These are phyloP conservation scores for Colletotrichum tabaci DNA, from an alignment of 2,329 filamentous ascomycete genomes.

Conservation along the genomic window DNA sequence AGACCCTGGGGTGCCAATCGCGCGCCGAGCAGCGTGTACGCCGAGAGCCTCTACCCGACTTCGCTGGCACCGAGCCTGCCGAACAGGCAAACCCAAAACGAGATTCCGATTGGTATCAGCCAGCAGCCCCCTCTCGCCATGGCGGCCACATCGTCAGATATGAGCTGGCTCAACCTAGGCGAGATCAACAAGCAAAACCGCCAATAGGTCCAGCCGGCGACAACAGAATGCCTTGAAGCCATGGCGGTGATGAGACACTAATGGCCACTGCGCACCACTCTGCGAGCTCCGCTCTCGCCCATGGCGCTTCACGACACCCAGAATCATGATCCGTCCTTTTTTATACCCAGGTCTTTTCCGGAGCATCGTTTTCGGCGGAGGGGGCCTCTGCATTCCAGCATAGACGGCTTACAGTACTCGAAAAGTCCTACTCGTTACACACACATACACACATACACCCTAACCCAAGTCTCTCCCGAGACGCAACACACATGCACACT, in stretches of 20 bases:
- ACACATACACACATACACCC: slow-evolving; percentile 9
- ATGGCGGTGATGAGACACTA: slow-evolving; percentile 38
- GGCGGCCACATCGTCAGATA: slow-evolving; percentile 72
- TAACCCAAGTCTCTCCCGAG: slow-evolving; percentile 22
- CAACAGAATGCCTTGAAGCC: slow-evolving; percentile 22
- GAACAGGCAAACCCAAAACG: slow-evolving; percentile 46
- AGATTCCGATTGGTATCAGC: slow-evolving; percentile 56
- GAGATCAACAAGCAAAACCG: slow-evolving; percentile 51
- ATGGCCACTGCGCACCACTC: slow-evolving; percentile 31
- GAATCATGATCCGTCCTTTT: slow-evolving; percentile 44
- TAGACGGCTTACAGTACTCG: slow-evolving; percentile 42
- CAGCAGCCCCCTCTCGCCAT: slow-evolving; percentile 66
- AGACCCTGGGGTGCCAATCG: slow-evolving; percentile 66
- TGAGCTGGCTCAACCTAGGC: slow-evolving; percentile 86
- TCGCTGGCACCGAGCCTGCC: slow-evolving; percentile 57
- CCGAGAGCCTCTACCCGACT: slow-evolving; percentile 59
- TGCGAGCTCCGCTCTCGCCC: slow-evolving; percentile 37
- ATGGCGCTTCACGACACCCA: slow-evolving; percentile 42
- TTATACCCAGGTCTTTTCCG: slow-evolving; percentile 46
- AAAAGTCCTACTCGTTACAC: slow-evolving; percentile 42
- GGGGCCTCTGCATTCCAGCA: slow-evolving; percentile 41
- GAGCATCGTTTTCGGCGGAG: slow-evolving; percentile 42
- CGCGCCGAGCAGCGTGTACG: slow-evolving; percentile 68
- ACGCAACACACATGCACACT: slow-evolving; percentile 19
- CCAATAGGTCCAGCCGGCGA: slow-evolving; percentile 12